These are phyloP conservation scores for Trametes cingulata DNA, from an alignment of 768 basidiomycete genomes.

Conservation along the genomic window DNA sequence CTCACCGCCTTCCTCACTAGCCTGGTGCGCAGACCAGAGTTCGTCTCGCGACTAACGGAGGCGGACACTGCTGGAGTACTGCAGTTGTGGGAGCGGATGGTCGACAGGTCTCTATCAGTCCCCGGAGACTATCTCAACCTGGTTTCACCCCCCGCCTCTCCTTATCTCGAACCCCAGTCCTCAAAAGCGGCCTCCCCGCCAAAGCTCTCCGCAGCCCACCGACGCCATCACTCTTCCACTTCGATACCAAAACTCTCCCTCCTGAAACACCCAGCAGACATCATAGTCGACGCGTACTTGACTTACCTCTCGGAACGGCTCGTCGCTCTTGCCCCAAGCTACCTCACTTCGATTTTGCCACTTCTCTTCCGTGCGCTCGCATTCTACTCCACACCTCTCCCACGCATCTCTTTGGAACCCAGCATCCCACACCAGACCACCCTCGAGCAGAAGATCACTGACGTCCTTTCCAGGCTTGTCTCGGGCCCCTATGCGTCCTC, in stretches of 20 bases:
- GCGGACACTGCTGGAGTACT: slow-evolving; percentile 57
- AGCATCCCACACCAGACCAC: slow-evolving; percentile 35
- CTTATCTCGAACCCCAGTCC: slow-evolving; percentile 30
- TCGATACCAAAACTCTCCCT: slow-evolving; percentile 43
- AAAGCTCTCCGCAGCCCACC: slow-evolving; percentile 41
- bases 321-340: slow-evolving; percentile 55
- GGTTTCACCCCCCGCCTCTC: slow-evolving; percentile 29
- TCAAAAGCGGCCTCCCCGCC: slow-evolving; percentile 33
- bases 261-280: slow-evolving; percentile 57
- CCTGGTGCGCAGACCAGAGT: slow-evolving; percentile 51
- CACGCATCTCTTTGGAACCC: slow-evolving; percentile 59
- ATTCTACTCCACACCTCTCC: slow-evolving; percentile 64
- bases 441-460: slow-evolving; percentile 58
- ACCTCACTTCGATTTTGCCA: slow-evolving; percentile 60
- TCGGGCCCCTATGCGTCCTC: slow-evolving; percentile 65
- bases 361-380: slow-evolving; percentile 72
- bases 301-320: slow-evolving; percentile 61
- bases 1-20: slow-evolving; percentile 59
- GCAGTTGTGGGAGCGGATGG: slow-evolving; percentile 58
- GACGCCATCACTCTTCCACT: slow-evolving; percentile 62
- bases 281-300: slow-evolving; percentile 64
- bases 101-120: slow-evolving; percentile 50
- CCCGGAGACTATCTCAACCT: slow-evolving; percentile 20
- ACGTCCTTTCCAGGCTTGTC: slow-evolving; percentile 56
- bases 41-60: slow-evolving; percentile 61